phyloP scores from a whole-genome alignment of 106 monocot genomes.

The Iris macrosiphon region DNA sequence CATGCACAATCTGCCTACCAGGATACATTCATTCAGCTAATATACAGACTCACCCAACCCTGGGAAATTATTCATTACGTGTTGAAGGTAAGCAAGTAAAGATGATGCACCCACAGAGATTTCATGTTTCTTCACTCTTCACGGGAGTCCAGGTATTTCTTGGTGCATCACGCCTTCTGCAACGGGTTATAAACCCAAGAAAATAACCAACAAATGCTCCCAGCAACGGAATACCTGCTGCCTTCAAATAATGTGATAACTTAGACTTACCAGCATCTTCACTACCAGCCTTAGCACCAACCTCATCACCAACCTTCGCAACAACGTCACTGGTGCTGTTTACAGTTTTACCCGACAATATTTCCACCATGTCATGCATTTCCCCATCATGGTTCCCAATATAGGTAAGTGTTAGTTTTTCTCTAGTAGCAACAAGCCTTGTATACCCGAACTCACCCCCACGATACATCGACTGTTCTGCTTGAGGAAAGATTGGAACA shows the following conservation, averaged over 20 bases:
- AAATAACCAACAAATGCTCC: slow-evolving; percentile 56
- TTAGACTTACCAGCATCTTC: background rate
- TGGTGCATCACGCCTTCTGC: slow-evolving; percentile 25
- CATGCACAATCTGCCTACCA: too few relatives aligned
- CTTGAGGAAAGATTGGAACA: slow-evolving; percentile 70
- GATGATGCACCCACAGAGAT: background rate
- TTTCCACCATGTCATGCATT: slow-evolving; percentile 75
- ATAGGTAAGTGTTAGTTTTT: slow-evolving; percentile 71
- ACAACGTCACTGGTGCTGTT: background rate
- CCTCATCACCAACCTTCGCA: background rate
- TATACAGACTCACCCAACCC: background rate
- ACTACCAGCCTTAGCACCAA: background rate
- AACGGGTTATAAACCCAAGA: slow-evolving; percentile 52
- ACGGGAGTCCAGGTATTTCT: slow-evolving; percentile 59
- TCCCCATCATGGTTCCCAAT: slow-evolving; percentile 90
- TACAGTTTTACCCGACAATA: slow-evolving; percentile 24
- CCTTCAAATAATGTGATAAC: slow-evolving; percentile 27
- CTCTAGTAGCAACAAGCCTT: slow-evolving; percentile 70
- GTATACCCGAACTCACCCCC: slow-evolving; percentile 95
- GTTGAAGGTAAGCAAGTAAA: background rate
- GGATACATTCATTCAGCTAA: background rate
- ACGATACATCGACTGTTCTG: slow-evolving; percentile 68
- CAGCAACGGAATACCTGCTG: slow-evolving; percentile 31
- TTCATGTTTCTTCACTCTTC: slow-evolving; percentile 51
- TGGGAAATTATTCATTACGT: background rate